Conservation (phyloP, 257 asterid species). For the Linaria vulgaris region DNA sequence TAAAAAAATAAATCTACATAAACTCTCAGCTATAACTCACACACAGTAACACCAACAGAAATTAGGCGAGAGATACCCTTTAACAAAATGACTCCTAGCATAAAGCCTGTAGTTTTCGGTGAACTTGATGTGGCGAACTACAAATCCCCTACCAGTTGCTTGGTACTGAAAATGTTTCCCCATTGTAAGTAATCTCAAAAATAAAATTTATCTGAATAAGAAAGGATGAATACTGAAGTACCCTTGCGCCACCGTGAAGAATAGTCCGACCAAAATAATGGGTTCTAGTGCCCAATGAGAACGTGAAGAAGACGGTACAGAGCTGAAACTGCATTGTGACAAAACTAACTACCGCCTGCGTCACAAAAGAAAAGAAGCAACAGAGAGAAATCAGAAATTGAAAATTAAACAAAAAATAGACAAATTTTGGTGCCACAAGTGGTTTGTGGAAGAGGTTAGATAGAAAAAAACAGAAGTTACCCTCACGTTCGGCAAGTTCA, state of each 20-base stretch:
- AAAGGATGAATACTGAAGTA: constrained; percentile 33
- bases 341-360: constrained; percentile 88
- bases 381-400: constrained; percentile 18
- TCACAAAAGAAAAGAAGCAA: constrained; percentile 14
- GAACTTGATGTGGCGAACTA: constrained; percentile 94
- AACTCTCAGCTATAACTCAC: not conserved
- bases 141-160: constrained; percentile 98
- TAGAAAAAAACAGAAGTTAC: too few species aligned
- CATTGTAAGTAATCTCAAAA: constrained; percentile 19
- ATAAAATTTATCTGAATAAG: constrained; percentile 17
- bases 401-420: constrained; percentile 5
- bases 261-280: constrained; percentile 98
- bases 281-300: constrained; percentile 91
- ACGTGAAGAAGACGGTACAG: constrained; percentile 87
- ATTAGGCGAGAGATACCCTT: constrained; percentile 67
- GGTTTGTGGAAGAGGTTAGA: too few species aligned
- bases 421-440: too few species aligned
- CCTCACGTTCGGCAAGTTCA: too few species aligned
- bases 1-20: constrained; percentile 22
- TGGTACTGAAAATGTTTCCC: constrained; percentile 62
- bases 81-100: constrained; percentile 92
- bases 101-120: constrained; percentile 96
- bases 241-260: constrained; percentile 98
- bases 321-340: constrained; percentile 99
- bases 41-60: constrained; percentile 23